A percentile compares a stretch with the other conserved stretches of the same genome.
phyloP scores from a whole-genome alignment of 495 filamentous ascomycete species.

The Talaromyces nanjingensis region DNA sequence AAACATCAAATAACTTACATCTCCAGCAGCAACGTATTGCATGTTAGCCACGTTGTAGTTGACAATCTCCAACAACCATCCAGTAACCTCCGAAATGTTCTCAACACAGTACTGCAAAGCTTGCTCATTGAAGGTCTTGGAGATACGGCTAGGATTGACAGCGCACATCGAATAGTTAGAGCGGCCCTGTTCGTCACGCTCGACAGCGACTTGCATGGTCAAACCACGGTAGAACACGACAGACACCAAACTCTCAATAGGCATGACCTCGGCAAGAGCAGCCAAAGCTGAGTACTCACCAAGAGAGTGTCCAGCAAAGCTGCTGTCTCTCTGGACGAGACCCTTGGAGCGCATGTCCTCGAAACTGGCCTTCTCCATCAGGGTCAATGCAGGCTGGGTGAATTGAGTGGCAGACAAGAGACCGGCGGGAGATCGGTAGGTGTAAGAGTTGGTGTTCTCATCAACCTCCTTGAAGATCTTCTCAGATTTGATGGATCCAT shows the following conservation, averaged over 20 bases:
- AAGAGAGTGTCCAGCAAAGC: conserved; percentile 94
- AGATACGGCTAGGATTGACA: conserved; percentile 95
- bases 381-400: conserved; percentile 91
- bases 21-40: conserved; percentile 97
- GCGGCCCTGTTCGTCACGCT: conserved; percentile 84
- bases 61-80: conserved; percentile 96
- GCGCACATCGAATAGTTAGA: conserved; percentile 99
- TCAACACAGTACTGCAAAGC: conserved; percentile 92
- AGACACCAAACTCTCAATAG: conserved; percentile 94
- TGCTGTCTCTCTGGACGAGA: conserved; percentile 90
- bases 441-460: conserved; percentile 88
- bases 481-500: conserved; percentile 91
- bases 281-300: conserved; percentile 98
- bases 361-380: conserved; percentile 99
- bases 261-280: conserved; percentile 96
- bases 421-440: conserved; percentile 90
- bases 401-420: conserved; percentile 97
- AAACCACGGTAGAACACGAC: conserved; percentile 98
- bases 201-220: conserved; percentile 99
- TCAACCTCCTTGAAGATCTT: conserved; percentile 98
- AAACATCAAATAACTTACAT: conserved; percentile 35
- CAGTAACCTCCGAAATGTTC: conserved; percentile 84
- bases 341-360: conserved; percentile 98
- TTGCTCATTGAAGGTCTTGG: conserved; percentile 95
- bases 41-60: conserved; percentile 98